Evolutionary conservation across 306 rosid species (phyloP), one percentile per base, ranked within the genome.

Genomic region (Trichosanthes truncata): DNA sequence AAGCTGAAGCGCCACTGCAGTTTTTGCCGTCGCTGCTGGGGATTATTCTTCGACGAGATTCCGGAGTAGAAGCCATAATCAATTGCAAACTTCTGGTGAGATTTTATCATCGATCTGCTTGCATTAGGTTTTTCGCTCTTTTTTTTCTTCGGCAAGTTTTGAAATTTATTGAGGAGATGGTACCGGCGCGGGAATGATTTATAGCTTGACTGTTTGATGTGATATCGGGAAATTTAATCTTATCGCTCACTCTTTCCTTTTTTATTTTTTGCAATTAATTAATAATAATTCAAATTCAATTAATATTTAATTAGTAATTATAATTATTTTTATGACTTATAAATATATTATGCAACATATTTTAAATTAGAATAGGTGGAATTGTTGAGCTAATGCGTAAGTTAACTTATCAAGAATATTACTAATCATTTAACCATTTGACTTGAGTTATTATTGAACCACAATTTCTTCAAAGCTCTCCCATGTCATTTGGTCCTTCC

Each of bases 11-110:
- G 76, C 56, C 56, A 41, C 68, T 4, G 56, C 52, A 13, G 63
- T 7, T 57, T 21, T 21, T 6, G 63, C 14, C 0, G 63, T 57
- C 53, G 53, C 55, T 14, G 33, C 2, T 23, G 76, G 9, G n/a
- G 76, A 13, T 71, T 20, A 33, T 68, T 13, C 56, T 1, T 71
- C 21, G 38, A 23, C 6, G 76, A 12, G 52, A 48, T 48, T 73
- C 26, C 26, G 60, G 78, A 25, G 78, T 26, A 18, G 78, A 73
- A 73, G 7, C 78, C 78, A 73, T 73, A 6, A 17, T 71, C 60
- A 9, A 3, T 43, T 26, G 59, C 5, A 4, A 46, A 73, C 26
- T 73, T 48, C 60, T 2, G 11, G 12, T 2, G n/a, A 26, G 77
- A 43, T 71, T 71, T 43, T 3, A 17, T 15, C 0, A 15, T 7